Evolutionary conservation across 1,284 basidiomycete genomes (phyloP).

Genomic region (Ceratobasidium sp.): DNA sequence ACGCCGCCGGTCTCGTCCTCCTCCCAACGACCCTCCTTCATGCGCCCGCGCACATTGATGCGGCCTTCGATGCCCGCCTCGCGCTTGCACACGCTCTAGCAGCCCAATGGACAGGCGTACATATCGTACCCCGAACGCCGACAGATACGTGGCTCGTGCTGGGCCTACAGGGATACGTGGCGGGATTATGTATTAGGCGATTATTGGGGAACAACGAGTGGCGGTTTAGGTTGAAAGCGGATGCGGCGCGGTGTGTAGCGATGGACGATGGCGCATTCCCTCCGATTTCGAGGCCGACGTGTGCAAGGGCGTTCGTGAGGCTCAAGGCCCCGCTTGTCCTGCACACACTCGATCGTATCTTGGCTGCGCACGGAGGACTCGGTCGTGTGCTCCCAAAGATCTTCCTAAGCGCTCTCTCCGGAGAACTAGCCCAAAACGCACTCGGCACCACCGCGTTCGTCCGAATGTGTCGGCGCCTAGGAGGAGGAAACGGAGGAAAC

Average conservation of each 20-base stretch:
- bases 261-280: constrained; percentile 92
- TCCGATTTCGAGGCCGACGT: constrained; percentile 93
- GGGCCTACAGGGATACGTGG: constrained; percentile 92
- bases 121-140: constrained; percentile 95
- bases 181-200: constrained; percentile 88
- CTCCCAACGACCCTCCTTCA: constrained; percentile 28
- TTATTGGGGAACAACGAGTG: constrained; percentile 98
- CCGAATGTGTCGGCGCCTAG: constrained; percentile 93
- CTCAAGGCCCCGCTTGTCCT: constrained; percentile 95
- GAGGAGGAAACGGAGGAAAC: constrained; percentile 67
- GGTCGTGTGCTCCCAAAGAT: constrained; percentile 96
- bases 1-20: constrained; percentile 35
- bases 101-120: constrained; percentile 97
- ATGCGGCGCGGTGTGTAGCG: constrained; percentile 93
- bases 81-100: constrained; percentile 89
- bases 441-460: constrained; percentile 94
- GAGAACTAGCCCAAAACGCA: constrained; percentile 87
- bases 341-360: constrained; percentile 93
- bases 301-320: constrained; percentile 88
- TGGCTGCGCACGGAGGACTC: constrained; percentile 85
- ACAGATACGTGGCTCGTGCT: constrained; percentile 97
- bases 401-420: constrained; percentile 93
- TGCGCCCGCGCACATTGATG: constrained; percentile 73
- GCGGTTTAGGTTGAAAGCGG: constrained; percentile 94
- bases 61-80: constrained; percentile 92